Percentiles rank a stretch among this genome's conserved stretches.
phyloP scores from a whole-genome alignment of 306 rosid genomes.

The Leucaena leucocephala region DNA sequence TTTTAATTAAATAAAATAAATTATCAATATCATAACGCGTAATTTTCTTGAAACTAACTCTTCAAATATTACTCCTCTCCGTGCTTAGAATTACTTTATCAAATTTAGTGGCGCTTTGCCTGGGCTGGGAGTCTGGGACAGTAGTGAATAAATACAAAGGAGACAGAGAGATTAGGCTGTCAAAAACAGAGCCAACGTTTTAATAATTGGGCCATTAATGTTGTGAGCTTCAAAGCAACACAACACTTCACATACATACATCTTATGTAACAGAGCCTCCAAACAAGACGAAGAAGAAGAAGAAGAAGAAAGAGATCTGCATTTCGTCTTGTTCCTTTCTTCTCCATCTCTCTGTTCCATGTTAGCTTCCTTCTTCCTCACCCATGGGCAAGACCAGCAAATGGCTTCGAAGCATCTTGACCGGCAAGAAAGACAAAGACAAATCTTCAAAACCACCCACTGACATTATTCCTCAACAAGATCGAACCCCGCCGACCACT shows the following conservation, averaged over 20 bases:
- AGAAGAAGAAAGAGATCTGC: slow-evolving; percentile 42
- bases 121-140: slow-evolving; percentile 1
- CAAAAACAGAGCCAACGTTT: slow-evolving; percentile 33
- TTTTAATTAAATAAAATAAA: no score
- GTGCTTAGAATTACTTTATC: background rate
- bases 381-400: slow-evolving; percentile 82
- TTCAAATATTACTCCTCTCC: background rate
- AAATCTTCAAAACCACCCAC: slow-evolving; percentile 19
- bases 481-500: slow-evolving; percentile 57
- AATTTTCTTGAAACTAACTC: no score
- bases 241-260: background rate
- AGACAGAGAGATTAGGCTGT: slow-evolving; percentile 50
- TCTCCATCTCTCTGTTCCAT: slow-evolving; percentile 17
- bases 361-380: slow-evolving; percentile 30
- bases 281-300: background rate
- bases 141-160: slow-evolving; percentile 32
- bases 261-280: slow-evolving; percentile 20
- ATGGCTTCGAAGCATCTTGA: slow-evolving; percentile 77
- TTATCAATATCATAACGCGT: no score
- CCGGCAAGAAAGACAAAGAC: slow-evolving; percentile 67
- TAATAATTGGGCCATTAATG: slow-evolving; percentile 36
- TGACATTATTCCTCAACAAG: slow-evolving; percentile 31
- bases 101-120: background rate
- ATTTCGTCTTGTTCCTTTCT: slow-evolving; percentile 47
- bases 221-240: slow-evolving; percentile 41